Percentiles rank a stretch among this genome's conserved stretches.
Evolutionary conservation across 78 protist species (phyloP).

Genomic region (Dictyostelium purpureum): DNA sequence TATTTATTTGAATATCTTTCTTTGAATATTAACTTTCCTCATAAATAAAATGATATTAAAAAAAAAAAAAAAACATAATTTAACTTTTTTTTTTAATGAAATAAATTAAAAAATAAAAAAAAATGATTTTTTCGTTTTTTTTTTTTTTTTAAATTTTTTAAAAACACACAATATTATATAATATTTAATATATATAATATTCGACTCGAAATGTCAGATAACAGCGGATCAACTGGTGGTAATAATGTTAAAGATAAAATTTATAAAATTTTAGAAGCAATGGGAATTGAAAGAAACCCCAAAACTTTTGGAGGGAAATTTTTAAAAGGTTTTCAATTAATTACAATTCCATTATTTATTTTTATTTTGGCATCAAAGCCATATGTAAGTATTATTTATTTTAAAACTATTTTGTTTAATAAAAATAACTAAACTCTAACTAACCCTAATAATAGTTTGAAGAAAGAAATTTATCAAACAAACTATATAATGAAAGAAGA

Average conservation of each 20-base stretch:
- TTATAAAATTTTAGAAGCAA: neutral
- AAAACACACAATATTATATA: too few species aligned
- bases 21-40: too few species aligned
- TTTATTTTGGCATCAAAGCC: conserved; percentile 2
- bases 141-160: too few species aligned
- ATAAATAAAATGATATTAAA: too few species aligned
- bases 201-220: neutral
- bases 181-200: too few species aligned
- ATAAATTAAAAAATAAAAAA: too few species aligned
- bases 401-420: neutral
- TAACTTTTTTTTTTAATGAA: neutral
- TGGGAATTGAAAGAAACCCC: conserved; percentile 20
- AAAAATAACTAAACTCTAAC: neutral
- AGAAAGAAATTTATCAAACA: neutral
- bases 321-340: conserved; percentile 6
- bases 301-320: conserved; percentile 22
- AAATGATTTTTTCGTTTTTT: neutral
- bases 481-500: conserved; percentile 6
- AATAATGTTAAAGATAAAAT: too few species aligned
- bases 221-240: too few species aligned
- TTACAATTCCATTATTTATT: conserved; percentile 16
- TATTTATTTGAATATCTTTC: too few species aligned
- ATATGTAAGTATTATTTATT: neutral
- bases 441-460: neutral
- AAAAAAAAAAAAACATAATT: too few species aligned